These are phyloP conservation scores for Penicillium hordei DNA, from an alignment of 2,329 filamentous ascomycete species.

Conservation along the genomic window DNA sequence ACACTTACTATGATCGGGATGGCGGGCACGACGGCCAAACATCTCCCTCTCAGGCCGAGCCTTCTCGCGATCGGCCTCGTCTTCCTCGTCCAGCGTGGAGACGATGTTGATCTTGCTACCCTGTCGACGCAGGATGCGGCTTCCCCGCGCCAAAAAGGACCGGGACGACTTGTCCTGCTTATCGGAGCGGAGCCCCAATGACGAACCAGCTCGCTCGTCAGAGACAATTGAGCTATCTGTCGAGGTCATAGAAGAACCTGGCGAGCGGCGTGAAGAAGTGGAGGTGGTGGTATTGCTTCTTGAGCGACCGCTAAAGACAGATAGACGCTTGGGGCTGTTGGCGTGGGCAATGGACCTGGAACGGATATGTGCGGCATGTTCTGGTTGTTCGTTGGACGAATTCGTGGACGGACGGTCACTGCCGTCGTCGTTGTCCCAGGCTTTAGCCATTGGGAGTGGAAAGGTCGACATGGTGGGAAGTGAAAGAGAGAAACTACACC, in stretches of 20 bases:
- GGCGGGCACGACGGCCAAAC: slow-evolving; percentile 37
- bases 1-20: slow-evolving; percentile 39
- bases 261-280: slow-evolving; percentile 48
- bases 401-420: slow-evolving; percentile 33
- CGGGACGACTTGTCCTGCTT: slow-evolving; percentile 40
- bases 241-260: slow-evolving; percentile 46
- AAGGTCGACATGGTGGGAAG: slow-evolving; percentile 9
- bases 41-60: slow-evolving; percentile 36
- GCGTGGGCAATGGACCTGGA: slow-evolving; percentile 39
- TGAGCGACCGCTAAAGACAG: slow-evolving; percentile 42
- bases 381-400: slow-evolving; percentile 35
- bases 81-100: slow-evolving; percentile 42
- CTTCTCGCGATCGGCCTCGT: slow-evolving; percentile 37
- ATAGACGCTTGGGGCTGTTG: slow-evolving; percentile 41
- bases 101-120: slow-evolving; percentile 49
- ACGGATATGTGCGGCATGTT: slow-evolving; percentile 36
- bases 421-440: slow-evolving; percentile 28
- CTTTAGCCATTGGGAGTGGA: slow-evolving; percentile 5
- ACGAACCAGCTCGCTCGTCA: slow-evolving; percentile 34
- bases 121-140: slow-evolving; percentile 49
- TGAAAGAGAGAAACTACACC: slow-evolving; percentile 8
- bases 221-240: slow-evolving; percentile 31
- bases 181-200: slow-evolving; percentile 31
- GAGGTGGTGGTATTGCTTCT: slow-evolving; percentile 53
- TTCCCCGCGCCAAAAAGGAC: slow-evolving; percentile 45